Evolutionary conservation across 495 filamentous ascomycete genomes (phyloP).

Genomic region (Hypoxylon fragiforme): DNA sequence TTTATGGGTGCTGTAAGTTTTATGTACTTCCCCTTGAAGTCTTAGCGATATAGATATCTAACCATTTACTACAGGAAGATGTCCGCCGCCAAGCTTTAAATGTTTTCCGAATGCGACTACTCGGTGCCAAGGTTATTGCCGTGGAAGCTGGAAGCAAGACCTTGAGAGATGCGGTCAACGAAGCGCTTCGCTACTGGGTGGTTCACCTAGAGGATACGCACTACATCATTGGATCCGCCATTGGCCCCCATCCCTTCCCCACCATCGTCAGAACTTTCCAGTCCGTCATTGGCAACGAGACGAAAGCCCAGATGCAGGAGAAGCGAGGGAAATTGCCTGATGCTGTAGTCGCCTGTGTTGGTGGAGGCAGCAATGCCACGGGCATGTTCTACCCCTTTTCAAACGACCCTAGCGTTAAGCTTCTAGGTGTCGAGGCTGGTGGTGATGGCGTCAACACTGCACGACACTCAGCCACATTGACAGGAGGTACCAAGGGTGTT

Average conservation of each 20-base stretch:
- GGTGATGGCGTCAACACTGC: constrained; percentile 89
- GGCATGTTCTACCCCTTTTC: constrained; percentile 98
- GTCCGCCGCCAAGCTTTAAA: constrained; percentile 91
- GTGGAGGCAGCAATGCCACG: constrained; percentile 86
- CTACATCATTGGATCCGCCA: constrained; percentile 94
- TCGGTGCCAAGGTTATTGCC: constrained; percentile 83
- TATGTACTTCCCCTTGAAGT: not conserved
- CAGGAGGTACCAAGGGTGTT: constrained; percentile 86
- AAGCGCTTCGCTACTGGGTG: constrained; percentile 88
- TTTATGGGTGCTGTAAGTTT: constrained; percentile 80
- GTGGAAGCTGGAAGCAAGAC: constrained; percentile 85
- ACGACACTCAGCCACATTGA: constrained; percentile 87
- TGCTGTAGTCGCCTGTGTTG: constrained; percentile 94
- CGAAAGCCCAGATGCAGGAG: constrained; percentile 82
- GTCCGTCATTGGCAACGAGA: constrained; percentile 89
- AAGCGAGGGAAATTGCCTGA: constrained; percentile 87
- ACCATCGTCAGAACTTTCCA: constrained; percentile 97
- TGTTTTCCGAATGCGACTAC: constrained; percentile 95
- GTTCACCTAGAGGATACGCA: constrained; percentile 85
- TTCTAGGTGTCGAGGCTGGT: constrained; percentile 94
- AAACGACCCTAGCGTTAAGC: constrained; percentile 78
- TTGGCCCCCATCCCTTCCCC: constrained; percentile 93
- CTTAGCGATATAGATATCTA: constrained; percentile 4
- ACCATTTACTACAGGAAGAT: constrained; percentile 62
- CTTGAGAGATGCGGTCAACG: constrained; percentile 93